Conservation (phyloP, 2,329 filamentous ascomycete genomes). For the Trichoderma aggressivum region DNA sequence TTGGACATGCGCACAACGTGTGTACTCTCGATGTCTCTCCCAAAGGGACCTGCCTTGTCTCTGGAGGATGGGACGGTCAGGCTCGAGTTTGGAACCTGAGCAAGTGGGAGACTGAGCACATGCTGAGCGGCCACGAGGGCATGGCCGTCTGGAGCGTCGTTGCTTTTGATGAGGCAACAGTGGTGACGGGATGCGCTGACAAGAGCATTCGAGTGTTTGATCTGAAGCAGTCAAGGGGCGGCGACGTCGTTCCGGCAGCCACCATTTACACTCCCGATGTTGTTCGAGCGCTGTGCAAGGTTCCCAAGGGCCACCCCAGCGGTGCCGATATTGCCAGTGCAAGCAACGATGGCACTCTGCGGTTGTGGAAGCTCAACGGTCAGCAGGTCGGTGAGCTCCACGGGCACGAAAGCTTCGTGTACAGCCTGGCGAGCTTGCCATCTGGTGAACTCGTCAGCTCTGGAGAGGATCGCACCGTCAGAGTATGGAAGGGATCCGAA, state of each 20-base stretch:
- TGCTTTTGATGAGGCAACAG: conserved; percentile 71
- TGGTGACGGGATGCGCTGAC: conserved; percentile 92
- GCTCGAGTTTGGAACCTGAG: conserved; percentile 83
- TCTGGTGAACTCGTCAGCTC: conserved; percentile 86
- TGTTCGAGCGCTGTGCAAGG: conserved; percentile 79
- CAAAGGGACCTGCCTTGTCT: conserved; percentile 72
- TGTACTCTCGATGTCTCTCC: conserved; percentile 79
- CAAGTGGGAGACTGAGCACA: conserved; percentile 74
- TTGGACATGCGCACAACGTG: conserved; percentile 85
- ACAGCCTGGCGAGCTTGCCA: conserved; percentile 73
- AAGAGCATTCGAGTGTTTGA: conserved; percentile 83
- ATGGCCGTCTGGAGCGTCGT: conserved; percentile 86
- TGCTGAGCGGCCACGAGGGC: conserved; percentile 72
- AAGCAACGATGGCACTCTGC: conserved; percentile 85
- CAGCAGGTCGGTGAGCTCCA: conserved; percentile 71
- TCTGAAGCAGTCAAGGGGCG: conserved; percentile 57
- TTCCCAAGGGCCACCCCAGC: conserved; percentile 72
- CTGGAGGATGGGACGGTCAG: conserved; percentile 89
- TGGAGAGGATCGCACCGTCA: conserved; percentile 89
- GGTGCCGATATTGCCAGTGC: conserved; percentile 93
- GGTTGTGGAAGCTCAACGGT: conserved; percentile 81
- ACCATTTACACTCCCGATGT: conserved; percentile 70
- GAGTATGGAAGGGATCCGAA: conserved; percentile 77
- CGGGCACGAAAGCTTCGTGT: conserved; percentile 94
- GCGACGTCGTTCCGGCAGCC: conserved; percentile 49